phyloP scores from a whole-genome alignment of 495 filamentous ascomycete species.

The Aspergillus leporis region DNA sequence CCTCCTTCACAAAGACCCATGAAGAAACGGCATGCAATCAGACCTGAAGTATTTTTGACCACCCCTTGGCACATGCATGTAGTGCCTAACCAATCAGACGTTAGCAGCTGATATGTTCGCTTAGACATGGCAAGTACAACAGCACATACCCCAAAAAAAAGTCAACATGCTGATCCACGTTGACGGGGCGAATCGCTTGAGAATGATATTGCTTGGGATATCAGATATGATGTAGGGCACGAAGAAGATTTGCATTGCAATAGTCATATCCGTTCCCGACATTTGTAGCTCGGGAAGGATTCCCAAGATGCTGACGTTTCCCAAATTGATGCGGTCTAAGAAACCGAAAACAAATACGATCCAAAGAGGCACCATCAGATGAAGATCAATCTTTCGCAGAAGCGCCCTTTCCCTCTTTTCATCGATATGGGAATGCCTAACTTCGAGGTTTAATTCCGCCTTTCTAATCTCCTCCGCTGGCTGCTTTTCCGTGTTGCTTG shows the following conservation, averaged over 20 bases:
- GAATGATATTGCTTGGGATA: constrained; percentile 61
- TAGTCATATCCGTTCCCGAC: constrained; percentile 32
- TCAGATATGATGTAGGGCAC: constrained; percentile 64
- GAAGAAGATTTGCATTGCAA: constrained; percentile 62
- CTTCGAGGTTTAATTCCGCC: constrained; percentile 1
- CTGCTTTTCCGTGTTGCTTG: constrained; percentile 4
- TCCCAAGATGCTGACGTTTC: constrained; percentile 55
- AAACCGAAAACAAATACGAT: constrained; percentile 22
- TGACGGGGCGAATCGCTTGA: constrained; percentile 61
- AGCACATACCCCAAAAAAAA: constrained; percentile 54
- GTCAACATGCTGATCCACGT: constrained; percentile 51
- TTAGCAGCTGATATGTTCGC: background rate
- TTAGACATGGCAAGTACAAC: background rate
- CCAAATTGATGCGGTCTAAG: constrained; percentile 50
- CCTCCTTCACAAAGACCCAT: constrained; percentile 57
- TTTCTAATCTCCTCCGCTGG: background rate
- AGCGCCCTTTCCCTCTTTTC: constrained; percentile 2
- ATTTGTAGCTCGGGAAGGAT: constrained; percentile 49
- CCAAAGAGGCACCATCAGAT: constrained; percentile 21
- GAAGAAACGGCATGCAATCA: constrained; percentile 52
- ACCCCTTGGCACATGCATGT: constrained; percentile 41
- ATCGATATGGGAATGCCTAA: background rate
- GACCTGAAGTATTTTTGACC: constrained; percentile 42
- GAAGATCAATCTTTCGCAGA: constrained; percentile 16
- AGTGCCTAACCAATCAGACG: constrained; percentile 25